Evolutionary conservation across 768 basidiomycete genomes (phyloP), one percentile per base, ranked within the genome.

Genomic region (Tylopilus rubrobrunneus): DNA sequence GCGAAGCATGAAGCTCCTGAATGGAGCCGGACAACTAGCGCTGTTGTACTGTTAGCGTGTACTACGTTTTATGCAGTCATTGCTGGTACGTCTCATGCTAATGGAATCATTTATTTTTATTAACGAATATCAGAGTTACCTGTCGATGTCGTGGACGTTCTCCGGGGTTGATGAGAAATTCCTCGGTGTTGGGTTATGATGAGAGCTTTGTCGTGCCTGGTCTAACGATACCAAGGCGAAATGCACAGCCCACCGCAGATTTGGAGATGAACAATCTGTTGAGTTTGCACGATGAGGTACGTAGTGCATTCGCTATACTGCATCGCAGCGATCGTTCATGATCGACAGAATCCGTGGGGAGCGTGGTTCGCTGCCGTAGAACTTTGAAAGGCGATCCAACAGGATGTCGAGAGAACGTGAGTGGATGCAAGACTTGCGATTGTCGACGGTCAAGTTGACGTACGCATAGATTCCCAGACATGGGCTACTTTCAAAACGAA

Each of bases 151-250:
- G 95, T 99, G 9, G 97, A 99, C 67, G 89, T 93, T 39, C 85
- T 98, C 92, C 0, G 92, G 92, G 2, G 92, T 98, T 28, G 91
- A 97, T 53, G 97, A 98, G 67, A 99, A 99, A 68, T 95, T 98
- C 78, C 80, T 99, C 29, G 97, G 97, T 48, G 80, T 99, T 25
- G 7, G 85, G 84, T 50, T 91, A 89, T 66, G 84, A 87, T 57
- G 81, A 85, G 36, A 84, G 84, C 10, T 78, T 86, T 56, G 67
- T 74, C 29, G 65, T 83, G 3, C 85, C 85, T 36, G 84, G 81
- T 25, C 74, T 74, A 19, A 65, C 70, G 34, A 64, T 64, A 45
- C 72, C 73, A 25, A 70, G 68, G 49, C 60, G 63, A 46, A 63
- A 64, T 53, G 60, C 67, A 12, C 67, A 60, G 28, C 51, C 63